These are phyloP conservation scores for Pontederia crassipes DNA, from an alignment of 176 grass and related monocot species.

Conservation along the genomic window DNA sequence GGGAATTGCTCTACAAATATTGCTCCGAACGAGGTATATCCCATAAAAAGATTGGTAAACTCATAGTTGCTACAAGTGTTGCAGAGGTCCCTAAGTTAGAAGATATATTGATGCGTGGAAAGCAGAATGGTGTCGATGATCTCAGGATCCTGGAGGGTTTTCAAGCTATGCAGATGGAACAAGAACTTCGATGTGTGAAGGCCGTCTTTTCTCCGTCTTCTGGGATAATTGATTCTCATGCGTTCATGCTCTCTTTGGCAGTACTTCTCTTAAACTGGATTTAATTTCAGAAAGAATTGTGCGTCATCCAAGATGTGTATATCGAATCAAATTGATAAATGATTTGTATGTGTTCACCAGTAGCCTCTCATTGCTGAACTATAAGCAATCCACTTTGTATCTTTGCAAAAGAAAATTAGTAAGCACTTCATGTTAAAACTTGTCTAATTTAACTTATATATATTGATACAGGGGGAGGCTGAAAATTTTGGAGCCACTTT, in stretches of 20 bases:
- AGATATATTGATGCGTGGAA: slow-evolving; percentile 44
- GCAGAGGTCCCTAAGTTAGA: slow-evolving; percentile 59
- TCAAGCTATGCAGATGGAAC: slow-evolving; percentile 71
- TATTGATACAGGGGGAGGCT: slow-evolving; percentile 62
- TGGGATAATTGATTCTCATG: slow-evolving; percentile 89
- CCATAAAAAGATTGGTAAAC: slow-evolving; percentile 66
- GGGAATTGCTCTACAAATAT: slow-evolving; percentile 86
- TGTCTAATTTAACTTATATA: slow-evolving; percentile 21
- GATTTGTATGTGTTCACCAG: no score
- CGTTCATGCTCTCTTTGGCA: slow-evolving; percentile 84
- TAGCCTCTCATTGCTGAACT: no score
- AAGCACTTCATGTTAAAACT: not conserved
- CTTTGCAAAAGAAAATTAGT: no score
- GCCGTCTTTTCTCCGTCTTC: slow-evolving; percentile 74
- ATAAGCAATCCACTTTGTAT: not conserved
- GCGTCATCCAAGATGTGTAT: no score
- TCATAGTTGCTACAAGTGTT: slow-evolving; percentile 73
- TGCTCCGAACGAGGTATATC: slow-evolving; percentile 64
- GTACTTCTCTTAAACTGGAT: slow-evolving; percentile 23
- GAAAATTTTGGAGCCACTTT: slow-evolving; percentile 53
- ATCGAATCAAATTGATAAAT: no score
- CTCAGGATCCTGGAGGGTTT: slow-evolving; percentile 62
- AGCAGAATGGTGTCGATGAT: slow-evolving; percentile 62
- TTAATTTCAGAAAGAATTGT: no score
- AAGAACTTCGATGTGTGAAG: slow-evolving; percentile 69